phyloP scores from a whole-genome alignment of 2,329 filamentous ascomycete genomes.

The Fusarium cicatricum region DNA sequence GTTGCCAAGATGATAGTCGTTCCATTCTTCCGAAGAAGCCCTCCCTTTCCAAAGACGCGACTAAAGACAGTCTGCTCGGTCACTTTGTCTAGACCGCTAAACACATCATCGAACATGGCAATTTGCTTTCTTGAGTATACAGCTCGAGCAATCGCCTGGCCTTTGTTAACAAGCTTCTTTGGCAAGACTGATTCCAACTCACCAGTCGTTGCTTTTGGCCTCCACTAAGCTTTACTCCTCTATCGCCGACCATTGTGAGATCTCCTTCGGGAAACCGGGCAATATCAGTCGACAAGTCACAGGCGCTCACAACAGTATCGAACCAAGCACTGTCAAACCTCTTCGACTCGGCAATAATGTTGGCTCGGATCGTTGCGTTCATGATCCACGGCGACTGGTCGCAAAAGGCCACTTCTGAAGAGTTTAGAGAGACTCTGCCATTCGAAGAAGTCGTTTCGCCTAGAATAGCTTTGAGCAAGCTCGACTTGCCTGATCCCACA shows the following conservation, averaged over 20 bases:
- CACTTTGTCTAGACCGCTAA: conserved; percentile 52
- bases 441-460: conserved; percentile 37
- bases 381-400: conserved; percentile 46
- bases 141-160: conserved; percentile 45
- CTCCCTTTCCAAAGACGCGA: conserved; percentile 48
- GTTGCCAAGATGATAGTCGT: conserved; percentile 47
- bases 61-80: conserved; percentile 53
- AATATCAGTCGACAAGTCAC: conserved; percentile 46
- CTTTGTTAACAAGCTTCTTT: not conserved
- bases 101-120: conserved; percentile 51
- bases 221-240: conserved; percentile 47
- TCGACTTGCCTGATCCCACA: conserved; percentile 46
- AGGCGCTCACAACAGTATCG: conserved; percentile 44
- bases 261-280: conserved; percentile 34
- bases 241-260: conserved; percentile 43
- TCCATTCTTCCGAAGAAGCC: conserved; percentile 46
- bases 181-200: conserved; percentile 2
- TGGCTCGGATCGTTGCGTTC: conserved; percentile 47
- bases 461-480: conserved; percentile 43
- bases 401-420: conserved; percentile 42
- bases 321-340: conserved; percentile 46
- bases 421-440: conserved; percentile 37
- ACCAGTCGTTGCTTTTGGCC: conserved; percentile 48
- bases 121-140: conserved; percentile 46
- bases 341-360: conserved; percentile 46